Evolutionary conservation across 169 alveolate genomes (phyloP), one percentile per base, ranked within the genome.

Genomic region (Eimeria necatrix): DNA sequence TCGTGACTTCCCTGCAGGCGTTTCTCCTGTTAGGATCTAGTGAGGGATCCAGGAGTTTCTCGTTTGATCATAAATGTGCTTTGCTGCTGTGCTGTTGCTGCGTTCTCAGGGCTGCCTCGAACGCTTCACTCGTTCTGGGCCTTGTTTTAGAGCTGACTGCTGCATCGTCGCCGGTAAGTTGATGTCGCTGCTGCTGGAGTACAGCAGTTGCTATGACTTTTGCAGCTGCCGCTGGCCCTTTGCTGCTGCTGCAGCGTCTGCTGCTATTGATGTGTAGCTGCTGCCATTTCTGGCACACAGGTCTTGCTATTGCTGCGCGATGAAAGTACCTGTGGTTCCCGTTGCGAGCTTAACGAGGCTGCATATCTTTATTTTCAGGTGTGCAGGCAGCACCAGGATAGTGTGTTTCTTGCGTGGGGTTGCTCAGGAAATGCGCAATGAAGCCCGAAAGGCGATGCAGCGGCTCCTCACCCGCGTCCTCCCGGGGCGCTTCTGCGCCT

Each of bases 111-210:
- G 78, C n/a, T n/a, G 78, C 12, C 41, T 7, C n/a, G 5, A 68
- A 68, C 78, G 78, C 78, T 24, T 68, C 78, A 8, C 78, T 68
- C 46, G 78, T 68, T 68, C 32, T 68, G n/a, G 78, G 78, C 12
- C n/a, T 68, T 1, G 46, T 68, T 16, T 68, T 68, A 24, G 48
- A 68, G 78, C 32, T 68, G 32, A n/a, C 32, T 10, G 78, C 78
- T 12, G 78, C 78, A 8, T 0, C n/a, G 46, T 68, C 78, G 14
- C 78, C 14, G 78, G 78, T 68, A 24, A 1, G 78, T 14, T n/a
- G 12, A 8, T 68, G 46, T 14, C 14, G 41, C 32, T 68, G 12
- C n/a, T 2, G 46, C 2, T 10, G 78, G 41, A n/a, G 2, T 32
- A 32, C 41, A 32, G 41, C 41, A 32, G 41, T 32, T 32, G 41